These are phyloP conservation scores for Senna siamea DNA, from an alignment of 306 rosid genomes.

Conservation along the genomic window DNA sequence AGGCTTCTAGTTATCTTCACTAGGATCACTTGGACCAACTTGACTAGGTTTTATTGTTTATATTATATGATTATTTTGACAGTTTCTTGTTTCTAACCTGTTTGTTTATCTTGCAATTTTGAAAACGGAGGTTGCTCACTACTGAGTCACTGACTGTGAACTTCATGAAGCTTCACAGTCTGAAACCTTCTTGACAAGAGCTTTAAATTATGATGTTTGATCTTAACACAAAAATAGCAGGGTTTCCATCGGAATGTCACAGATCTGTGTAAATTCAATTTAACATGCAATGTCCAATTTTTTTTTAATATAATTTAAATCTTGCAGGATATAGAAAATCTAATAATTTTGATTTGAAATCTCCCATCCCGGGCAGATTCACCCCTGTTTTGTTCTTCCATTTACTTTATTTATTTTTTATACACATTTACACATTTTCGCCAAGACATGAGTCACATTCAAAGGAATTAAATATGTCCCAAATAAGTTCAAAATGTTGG, in stretches of 20 bases:
- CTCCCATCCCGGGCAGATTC: too few species aligned
- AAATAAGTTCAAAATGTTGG: too few species aligned
- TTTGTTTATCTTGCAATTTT: background rate
- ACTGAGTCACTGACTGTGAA: too few species aligned
- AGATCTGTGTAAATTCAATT: background rate
- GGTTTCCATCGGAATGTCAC: constrained; percentile 20
- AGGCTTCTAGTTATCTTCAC: constrained; percentile 32
- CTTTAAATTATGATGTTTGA: background rate
- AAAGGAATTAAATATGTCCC: too few species aligned
- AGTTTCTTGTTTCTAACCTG: constrained; percentile 31
- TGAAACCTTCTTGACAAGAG: background rate
- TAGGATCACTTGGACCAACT: constrained; percentile 42
- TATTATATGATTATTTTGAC: constrained; percentile 37
- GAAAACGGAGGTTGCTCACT: background rate
- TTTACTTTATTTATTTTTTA: too few species aligned
- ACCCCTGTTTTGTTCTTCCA: background rate
- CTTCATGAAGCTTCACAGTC: constrained; percentile 33
- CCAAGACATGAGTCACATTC: too few species aligned
- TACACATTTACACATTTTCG: too few species aligned
- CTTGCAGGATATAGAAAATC: background rate
- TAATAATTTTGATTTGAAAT: too few species aligned
- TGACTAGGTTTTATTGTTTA: constrained; percentile 41
- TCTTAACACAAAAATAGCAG: background rate
- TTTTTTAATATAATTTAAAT: background rate
- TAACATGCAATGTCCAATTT: background rate